Conservation (phyloP, 2,329 filamentous ascomycete species). For the Sporothrix brasiliensis region DNA sequence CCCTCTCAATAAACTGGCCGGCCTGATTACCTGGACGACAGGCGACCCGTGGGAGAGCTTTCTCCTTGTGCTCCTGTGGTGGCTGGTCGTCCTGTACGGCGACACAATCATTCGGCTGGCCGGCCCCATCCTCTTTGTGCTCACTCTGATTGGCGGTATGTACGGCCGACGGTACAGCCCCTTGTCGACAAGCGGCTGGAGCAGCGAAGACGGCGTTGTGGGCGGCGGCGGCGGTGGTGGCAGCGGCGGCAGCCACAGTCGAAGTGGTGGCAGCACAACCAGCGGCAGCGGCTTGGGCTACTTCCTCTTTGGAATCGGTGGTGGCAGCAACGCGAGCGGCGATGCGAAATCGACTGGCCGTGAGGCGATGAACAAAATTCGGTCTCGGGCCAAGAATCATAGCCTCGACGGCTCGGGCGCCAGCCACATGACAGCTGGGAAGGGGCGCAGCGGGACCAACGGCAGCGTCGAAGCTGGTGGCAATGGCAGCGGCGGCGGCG, state of each 20-base stretch:
- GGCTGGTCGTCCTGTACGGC: conserved; percentile 83
- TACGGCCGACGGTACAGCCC: conserved; percentile 88
- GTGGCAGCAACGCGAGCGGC: conserved; percentile 45
- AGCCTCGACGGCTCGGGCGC: conserved; percentile 40
- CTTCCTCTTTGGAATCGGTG: conserved; percentile 73
- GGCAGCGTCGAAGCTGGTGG: conserved; percentile 24
- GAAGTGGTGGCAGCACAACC: conserved; percentile 45
- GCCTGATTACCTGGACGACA: conserved; percentile 90
- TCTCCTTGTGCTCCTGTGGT: conserved; percentile 80
- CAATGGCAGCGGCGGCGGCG: conserved; percentile 33
- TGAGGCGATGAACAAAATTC: conserved; percentile 34
- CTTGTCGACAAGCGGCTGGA: conserved; percentile 80
- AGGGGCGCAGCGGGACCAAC: conserved; percentile 25
- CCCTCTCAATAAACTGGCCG: conserved; percentile 81
- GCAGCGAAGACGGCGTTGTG: conserved; percentile 50
- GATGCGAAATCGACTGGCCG: conserved; percentile 37
- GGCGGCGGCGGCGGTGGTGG: conserved; percentile 34
- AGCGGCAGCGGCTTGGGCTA: conserved; percentile 34
- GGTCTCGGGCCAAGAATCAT: conserved; percentile 37
- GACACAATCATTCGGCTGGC: conserved; percentile 78
- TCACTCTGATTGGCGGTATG: conserved; percentile 84
- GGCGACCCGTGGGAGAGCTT: conserved; percentile 98
- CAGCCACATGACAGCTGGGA: conserved; percentile 25
- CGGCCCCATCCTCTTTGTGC: conserved; percentile 80
- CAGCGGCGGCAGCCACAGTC: conserved; percentile 65